Base-by-base conservation (phyloP, 139 green algal species). In the Chlamydomonas asymmetrica region DNA sequence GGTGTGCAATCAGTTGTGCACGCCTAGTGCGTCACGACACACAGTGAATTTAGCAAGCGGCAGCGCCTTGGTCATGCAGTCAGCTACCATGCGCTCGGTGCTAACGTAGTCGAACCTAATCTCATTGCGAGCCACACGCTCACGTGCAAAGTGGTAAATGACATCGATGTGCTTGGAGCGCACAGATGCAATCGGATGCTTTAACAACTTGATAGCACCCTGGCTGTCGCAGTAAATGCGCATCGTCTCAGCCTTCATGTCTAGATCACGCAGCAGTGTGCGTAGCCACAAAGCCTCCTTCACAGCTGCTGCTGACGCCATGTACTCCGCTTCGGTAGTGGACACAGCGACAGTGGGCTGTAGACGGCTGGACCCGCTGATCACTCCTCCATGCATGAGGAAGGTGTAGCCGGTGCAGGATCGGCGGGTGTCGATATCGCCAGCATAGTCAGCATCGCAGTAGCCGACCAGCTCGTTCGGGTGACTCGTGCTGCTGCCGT, bases 101-200 rank as follows among this genome's bases (percentile, higher is more conserved):
- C 9, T 49, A 35, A 71, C 50, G 57, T 76, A 82, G 39, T 39
- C 59, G 39, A 80, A 73, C n/a, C 31, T 56, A 3, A 86, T 52
- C 3, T 82, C 75, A 5, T 52, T 27, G 29, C 60, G 31, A 5
- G 37, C 38, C 4, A 81, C 71, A 10, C 71, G 50, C 66, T 87
- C 76, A 9, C 76, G 35, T 32, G 49, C 68, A 74, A 81, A 83
- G 66, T 81, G 71, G 63, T 76, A 63, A 8, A 74, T 35, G 0
- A 83, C 73, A 59, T 87, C 76, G 31, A 84, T 87, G 73, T 87
- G 81, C 76, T 87, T 87, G 34, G 76, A 62, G 5, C 76, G 54
- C 34, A 54, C 25, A 29, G 73, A 76, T 16, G 62, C 37, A 32
- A 73, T 67, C 38, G 74, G 67, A 29, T 87, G 65, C 62, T 74